Base-by-base conservation (phyloP, 257 asterid species). In the Primulina tabacum region DNA sequence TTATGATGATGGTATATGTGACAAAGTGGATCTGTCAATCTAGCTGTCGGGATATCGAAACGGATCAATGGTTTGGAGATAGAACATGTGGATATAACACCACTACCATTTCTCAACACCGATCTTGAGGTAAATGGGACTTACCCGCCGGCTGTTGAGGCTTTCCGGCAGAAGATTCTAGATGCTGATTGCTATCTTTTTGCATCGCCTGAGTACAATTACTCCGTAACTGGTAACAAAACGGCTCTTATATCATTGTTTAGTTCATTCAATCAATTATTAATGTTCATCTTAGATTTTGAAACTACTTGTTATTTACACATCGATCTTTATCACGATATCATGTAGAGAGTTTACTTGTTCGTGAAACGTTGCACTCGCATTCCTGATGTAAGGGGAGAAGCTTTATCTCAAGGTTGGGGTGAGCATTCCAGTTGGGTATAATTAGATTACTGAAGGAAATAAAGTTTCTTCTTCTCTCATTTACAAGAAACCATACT, bases 131-230 rank as follows among this genome's bases (percentile, higher is more conserved):
- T 82, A 14, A 65, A 85, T 64, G 98, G 92, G 16, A 84, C 87
- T 2, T 90, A 55, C 73, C 98, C 97, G 0, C 79, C 83, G 0
- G 94, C n/a, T 2, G 96, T 92, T 2, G 97, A 92, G 83, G 84
- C 84, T 32, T 92, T 92, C 63, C 83, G 98, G 65, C 77, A 81
- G 77, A 88, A 92, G 89, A 90, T 92, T 73, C 78, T 68, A 52
- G 83, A 85, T 37, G 97, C 97, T 40, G 96, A 92, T 63, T 74
- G 92, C 74, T 14, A 82, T 7, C 87, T 90, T 47, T 92, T 92
- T 62, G 97, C 96, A 34, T 88, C 98, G 4, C 98, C 97, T 0
- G 98, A 92, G 85, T 90, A 88, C 76, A 92, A 90, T 76, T 92
- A 88, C 78, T 90, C 98, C 4, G 75, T 90, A 30, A 69, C 95